Conservation (phyloP, 2,329 filamentous ascomycete species). For the Exophiala oligosperma region DNA sequence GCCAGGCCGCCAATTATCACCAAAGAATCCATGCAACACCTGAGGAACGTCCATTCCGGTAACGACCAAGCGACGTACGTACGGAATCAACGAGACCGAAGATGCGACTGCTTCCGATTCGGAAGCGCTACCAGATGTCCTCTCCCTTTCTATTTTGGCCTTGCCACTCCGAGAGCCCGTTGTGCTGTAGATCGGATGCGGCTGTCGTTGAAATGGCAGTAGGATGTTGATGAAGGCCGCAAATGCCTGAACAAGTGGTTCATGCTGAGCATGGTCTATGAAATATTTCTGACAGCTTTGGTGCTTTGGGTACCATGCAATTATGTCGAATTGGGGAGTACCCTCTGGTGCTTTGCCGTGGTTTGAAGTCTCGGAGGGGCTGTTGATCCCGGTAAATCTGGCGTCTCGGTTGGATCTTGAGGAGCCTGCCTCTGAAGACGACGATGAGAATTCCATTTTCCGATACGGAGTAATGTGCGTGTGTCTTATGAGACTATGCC, state of each 20-base stretch:
- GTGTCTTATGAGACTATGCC: background rate
- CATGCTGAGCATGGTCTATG: slow-evolving; percentile 85
- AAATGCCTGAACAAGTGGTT: slow-evolving; percentile 77
- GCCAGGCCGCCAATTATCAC: slow-evolving; percentile 83
- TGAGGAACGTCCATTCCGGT: slow-evolving; percentile 86
- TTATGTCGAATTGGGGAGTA: slow-evolving; percentile 59
- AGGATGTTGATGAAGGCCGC: slow-evolving; percentile 90
- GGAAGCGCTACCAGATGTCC: slow-evolving; percentile 14
- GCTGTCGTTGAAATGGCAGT: slow-evolving; percentile 75
- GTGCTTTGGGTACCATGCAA: slow-evolving; percentile 91
- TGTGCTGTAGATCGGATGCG: slow-evolving; percentile 49
- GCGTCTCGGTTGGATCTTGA: slow-evolving; percentile 19
- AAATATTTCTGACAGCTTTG: slow-evolving; percentile 90
- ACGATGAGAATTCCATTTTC: slow-evolving; percentile 29
- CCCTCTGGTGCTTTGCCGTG: slow-evolving; percentile 36
- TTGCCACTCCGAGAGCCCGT: slow-evolving; percentile 29
- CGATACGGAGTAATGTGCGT: background rate
- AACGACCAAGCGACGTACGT: slow-evolving; percentile 83
- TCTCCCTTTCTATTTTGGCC: slow-evolving; percentile 20
- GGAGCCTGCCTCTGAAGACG: slow-evolving; percentile 24
- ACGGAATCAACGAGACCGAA: slow-evolving; percentile 74
- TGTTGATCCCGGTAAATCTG: slow-evolving; percentile 22
- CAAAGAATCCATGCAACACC: slow-evolving; percentile 93
- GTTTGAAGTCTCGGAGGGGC: slow-evolving; percentile 11
- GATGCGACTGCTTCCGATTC: slow-evolving; percentile 33